Evolutionary conservation across 306 rosid genomes (phyloP), one percentile per base, ranked within the genome.

Genomic region (Heteromeles arbutifolia): DNA sequence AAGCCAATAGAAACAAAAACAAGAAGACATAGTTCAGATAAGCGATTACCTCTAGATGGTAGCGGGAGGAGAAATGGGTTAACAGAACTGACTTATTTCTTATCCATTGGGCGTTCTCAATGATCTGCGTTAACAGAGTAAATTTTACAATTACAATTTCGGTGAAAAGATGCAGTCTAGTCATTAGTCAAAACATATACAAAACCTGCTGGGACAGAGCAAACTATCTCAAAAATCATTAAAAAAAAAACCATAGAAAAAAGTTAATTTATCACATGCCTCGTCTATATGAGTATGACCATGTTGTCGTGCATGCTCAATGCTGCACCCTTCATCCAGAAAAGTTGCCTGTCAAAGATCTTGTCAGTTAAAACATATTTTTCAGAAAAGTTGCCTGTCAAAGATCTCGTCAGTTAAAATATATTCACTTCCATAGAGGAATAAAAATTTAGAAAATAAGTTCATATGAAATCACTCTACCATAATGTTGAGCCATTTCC

Each of bases 61-160:
- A 95, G 77, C 98, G 88, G 24, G 98, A 85, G 28, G 98, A 95
- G 85, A 95, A 95, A 89, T 92, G 98, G 67, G 98, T 95, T 82
- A 95, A 84, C 59, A 95, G 63, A 87, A 92, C 84, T 8, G 96
- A 83, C 84, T 95, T 95, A 85, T 90, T 95, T 80, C 97, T 91
- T 77, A 95, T 92, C 98, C 98, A 92, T 73, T 87, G 83, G 21
- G 95, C 90, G 69, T 95, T 88, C 80, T 87, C 90, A 65, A 95
- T 85, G 50, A 92, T 74, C 97, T 94, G 87, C 88, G 79, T 64
- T 48, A 64, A 69, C 21, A 74, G 50, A 74, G 54, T 43, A 37
- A 76, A 29, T n/a, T 73, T 28, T 50, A 9, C 31, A 48, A n/a
- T 74, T 61, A 71, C 74, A 79, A 21, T 6, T 64, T 61, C 37